A percentile compares a stretch with the other conserved stretches of the same genome.
These are phyloP conservation scores for Megacollybia marginata DNA, from an alignment of 768 basidiomycete genomes.

Conservation along the genomic window DNA sequence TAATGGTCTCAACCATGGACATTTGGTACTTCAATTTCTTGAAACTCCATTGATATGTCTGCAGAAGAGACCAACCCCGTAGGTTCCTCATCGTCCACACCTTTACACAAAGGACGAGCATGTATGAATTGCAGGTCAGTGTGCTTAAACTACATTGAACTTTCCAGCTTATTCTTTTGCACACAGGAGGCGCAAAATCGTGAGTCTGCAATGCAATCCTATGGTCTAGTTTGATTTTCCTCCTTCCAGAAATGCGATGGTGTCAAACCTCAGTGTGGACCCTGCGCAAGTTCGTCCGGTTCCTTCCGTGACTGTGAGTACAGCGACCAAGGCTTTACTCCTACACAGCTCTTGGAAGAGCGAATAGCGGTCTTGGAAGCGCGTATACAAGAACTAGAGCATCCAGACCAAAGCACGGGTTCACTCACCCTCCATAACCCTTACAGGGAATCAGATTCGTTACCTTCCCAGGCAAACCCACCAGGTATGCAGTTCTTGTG, in stretches of 20 bases:
- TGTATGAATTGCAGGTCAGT: conserved; percentile 46
- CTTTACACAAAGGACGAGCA: conserved; percentile 40
- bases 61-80: too few species aligned
- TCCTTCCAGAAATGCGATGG: conserved; percentile 47
- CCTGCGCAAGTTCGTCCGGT: conserved; percentile 36
- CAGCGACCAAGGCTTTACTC: conserved; percentile 33
- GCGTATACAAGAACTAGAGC: conserved; percentile 35
- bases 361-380: conserved; percentile 34
- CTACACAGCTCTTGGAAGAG: conserved; percentile 39
- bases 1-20: too few species aligned
- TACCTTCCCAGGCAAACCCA: not conserved
- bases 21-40: too few species aligned
- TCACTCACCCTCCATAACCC: conserved; percentile 5
- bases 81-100: conserved; percentile 6
- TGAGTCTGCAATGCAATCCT: conserved; percentile 8
- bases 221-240: not conserved
- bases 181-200: conserved; percentile 43
- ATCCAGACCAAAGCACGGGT: conserved; percentile 7
- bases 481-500: not conserved
- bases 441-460: not conserved
- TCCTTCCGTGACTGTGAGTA: conserved; percentile 50
- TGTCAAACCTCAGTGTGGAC: conserved; percentile 39
- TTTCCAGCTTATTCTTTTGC: not conserved
- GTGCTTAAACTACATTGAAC: not conserved
- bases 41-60: too few species aligned